Percentiles rank a stretch among this genome's conserved stretches.
These are phyloP conservation scores for Bruguiera gymnorhiza DNA, from an alignment of 345 rosid genomes.

Conservation along the genomic window DNA sequence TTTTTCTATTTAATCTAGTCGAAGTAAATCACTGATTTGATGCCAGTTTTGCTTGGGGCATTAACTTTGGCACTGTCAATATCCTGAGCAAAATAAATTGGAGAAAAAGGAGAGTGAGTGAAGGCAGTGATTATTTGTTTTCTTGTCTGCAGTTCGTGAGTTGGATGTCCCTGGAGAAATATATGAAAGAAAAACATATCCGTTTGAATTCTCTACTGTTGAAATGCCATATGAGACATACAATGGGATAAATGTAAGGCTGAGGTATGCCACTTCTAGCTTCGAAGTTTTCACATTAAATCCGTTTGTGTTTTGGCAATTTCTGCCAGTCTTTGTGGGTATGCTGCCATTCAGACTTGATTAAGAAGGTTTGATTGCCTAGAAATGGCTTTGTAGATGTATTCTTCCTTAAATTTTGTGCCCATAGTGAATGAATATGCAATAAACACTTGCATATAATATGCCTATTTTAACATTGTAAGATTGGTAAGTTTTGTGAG, in stretches of 20 bases:
- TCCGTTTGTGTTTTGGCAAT: neutral
- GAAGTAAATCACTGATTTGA: neutral
- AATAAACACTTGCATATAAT: neutral
- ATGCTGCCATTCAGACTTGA: neutral
- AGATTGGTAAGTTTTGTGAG: neutral
- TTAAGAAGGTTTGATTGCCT: neutral
- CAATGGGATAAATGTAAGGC: constrained; percentile 89
- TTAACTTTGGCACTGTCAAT: neutral
- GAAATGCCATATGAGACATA: constrained; percentile 98
- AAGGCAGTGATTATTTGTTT: constrained; percentile 5
- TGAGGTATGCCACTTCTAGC: constrained; percentile 53
- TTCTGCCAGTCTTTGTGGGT: constrained; percentile 2
- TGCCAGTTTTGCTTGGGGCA: neutral
- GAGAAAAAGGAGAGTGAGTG: neutral
- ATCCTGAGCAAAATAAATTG: too few species aligned
- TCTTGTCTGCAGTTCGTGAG: constrained; percentile 71
- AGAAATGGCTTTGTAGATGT: neutral
- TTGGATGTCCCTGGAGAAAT: constrained; percentile 96
- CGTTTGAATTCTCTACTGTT: constrained; percentile 88
- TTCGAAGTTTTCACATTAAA: neutral
- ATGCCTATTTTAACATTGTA: neutral
- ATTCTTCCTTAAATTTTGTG: neutral
- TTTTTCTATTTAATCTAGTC: neutral
- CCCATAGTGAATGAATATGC: neutral
- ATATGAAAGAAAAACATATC: constrained; percentile 79